phyloP scores from a whole-genome alignment of 768 basidiomycete genomes.

The Auriscalpium microsporum region DNA sequence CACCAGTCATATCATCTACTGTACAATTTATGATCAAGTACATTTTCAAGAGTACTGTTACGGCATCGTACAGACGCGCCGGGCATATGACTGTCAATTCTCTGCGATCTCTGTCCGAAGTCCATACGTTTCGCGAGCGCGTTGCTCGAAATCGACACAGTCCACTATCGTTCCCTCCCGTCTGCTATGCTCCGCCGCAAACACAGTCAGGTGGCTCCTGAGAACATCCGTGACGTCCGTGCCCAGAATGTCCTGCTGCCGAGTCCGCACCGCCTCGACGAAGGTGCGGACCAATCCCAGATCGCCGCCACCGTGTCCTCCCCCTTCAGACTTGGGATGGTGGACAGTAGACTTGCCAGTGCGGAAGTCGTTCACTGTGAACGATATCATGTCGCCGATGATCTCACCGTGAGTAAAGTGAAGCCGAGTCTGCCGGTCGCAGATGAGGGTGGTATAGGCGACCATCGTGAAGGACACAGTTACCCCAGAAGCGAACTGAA shows the following conservation, averaged over 20 bases:
- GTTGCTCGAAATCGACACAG: conserved; percentile 55
- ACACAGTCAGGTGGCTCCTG: conserved; percentile 74
- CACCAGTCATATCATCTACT: no score
- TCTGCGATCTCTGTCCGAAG: no score
- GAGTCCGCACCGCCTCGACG: conserved; percentile 61
- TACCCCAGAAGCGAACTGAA: conserved; percentile 74
- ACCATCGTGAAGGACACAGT: conserved; percentile 89
- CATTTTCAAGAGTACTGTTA: no score
- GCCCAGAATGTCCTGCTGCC: conserved; percentile 55
- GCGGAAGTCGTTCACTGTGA: conserved; percentile 72
- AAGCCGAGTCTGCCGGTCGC: conserved; percentile 74
- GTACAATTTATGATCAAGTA: no score
- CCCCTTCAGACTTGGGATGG: conserved; percentile 47
- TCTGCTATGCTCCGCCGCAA: conserved; percentile 79
- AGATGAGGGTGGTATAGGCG: conserved; percentile 71
- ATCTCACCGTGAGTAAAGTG: conserved; percentile 87
- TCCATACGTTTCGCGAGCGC: conserved; percentile 29
- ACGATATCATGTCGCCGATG: conserved; percentile 73
- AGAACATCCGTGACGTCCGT: conserved; percentile 63
- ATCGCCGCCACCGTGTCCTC: conserved; percentile 83
- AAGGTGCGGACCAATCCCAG: conserved; percentile 67
- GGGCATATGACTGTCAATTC: no score
- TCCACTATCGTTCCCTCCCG: conserved; percentile 62
- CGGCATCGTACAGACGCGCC: no score
- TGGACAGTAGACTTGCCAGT: conserved; percentile 37